Base-by-base conservation (phyloP, 805 yeast genomes). In the Kurtzmaniella cleridarum region DNA sequence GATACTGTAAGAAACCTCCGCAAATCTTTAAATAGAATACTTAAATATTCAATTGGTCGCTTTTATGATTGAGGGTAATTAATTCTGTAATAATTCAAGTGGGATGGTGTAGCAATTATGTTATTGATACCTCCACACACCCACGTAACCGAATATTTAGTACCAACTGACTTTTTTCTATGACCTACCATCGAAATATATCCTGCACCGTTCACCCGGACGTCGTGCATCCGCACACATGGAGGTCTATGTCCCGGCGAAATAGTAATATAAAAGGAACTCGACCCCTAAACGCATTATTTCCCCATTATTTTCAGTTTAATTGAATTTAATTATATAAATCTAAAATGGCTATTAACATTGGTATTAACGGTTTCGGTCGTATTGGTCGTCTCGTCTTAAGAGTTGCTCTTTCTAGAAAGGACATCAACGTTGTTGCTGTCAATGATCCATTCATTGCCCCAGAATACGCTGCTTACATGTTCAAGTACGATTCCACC, bases 301-400 rank as follows among this genome's bases (percentile, higher is more conserved):
- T 33, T 27, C 30, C 6, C 13, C 13, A 13, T 27, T 23, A 20
- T 20, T 13, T 39, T 24, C 38, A 35, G 27, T 32, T 23, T 12
- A 28, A 29, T 32, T 32, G 30, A 23, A 20, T 36, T 32, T 32
- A 41, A 45, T 18, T 32, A 36, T n/a, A 30, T 23, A 27, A 20
- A 14, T 42, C 38, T 30, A 60, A 42, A 62, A 74, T 74, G 78
- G 76, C 76, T 66, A 74, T 77, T 64, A 81, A 76, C 57, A 76
- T 86, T 66, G 95, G 95, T 72, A 87, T 86, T 66, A 86, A 86
- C 80, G 95, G 95, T 57, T 86, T 86, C 83, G 95, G 95, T 59
- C 82, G 95, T 72, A 86, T 86, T 60, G 95, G 95, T 53, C 86
- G 95, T 72, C 78, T 86, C 55, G 95, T 81, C 49, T 72, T 87